phyloP scores from a whole-genome alignment of 371 early-diverging fungal genomes.

The Actinomucor elegans region DNA sequence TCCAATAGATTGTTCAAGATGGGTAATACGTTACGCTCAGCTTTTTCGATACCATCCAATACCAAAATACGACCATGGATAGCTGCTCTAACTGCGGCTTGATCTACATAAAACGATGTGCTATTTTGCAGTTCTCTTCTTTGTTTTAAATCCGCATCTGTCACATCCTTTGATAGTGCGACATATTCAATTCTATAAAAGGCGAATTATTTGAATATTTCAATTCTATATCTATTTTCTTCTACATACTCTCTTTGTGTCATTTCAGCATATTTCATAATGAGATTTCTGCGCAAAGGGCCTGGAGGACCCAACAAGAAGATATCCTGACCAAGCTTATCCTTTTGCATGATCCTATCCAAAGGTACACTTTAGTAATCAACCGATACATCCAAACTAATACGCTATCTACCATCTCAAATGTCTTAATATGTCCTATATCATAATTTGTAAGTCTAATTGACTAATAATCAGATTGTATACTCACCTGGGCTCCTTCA shows the following conservation, averaged over 20 bases:
- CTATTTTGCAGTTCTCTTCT: conserved; percentile 76
- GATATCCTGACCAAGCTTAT: conserved; percentile 81
- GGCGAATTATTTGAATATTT: background rate
- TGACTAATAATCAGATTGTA: background rate
- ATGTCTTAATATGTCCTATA: conserved; percentile 74
- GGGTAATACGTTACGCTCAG: conserved; percentile 86
- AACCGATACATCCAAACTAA: background rate
- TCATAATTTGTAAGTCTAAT: no score
- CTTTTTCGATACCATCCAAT: conserved; percentile 83
- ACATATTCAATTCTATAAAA: conserved; percentile 71
- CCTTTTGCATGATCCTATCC: conserved; percentile 68
- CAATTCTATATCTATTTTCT: background rate
- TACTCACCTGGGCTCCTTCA: conserved; percentile 65
- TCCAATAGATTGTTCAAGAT: conserved; percentile 86
- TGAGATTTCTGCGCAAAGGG: conserved; percentile 65
- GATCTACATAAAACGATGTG: conserved; percentile 76
- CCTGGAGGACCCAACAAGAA: conserved; percentile 85
- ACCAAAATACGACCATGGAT: conserved; percentile 78
- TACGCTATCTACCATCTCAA: conserved; percentile 55
- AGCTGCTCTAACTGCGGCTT: conserved; percentile 81
- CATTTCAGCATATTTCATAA: conserved; percentile 77
- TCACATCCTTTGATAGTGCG: conserved; percentile 75
- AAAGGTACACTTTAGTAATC: background rate
- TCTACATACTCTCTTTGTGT: conserved; percentile 48
- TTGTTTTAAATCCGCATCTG: conserved; percentile 83